Base-by-base conservation (phyloP, 768 basidiomycete genomes). In the Trametes gibbosa region DNA sequence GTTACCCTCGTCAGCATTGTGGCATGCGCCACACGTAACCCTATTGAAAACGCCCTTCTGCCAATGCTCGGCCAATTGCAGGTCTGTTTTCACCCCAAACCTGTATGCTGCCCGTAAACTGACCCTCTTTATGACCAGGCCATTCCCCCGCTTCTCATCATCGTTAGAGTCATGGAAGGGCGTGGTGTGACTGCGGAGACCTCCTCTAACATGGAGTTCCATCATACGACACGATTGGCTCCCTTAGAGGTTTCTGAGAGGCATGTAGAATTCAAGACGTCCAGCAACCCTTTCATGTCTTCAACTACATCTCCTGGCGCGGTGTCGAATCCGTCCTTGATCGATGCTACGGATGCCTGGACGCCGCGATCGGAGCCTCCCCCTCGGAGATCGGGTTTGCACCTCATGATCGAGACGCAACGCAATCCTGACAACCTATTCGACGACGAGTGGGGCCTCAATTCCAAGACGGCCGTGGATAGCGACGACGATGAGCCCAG, bases 41-140 rank as follows among this genome's bases (percentile, higher is more conserved):
- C 66, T 1, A 17, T 68, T 45, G 66, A 67, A 43, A 64, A 63
- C 35, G 66, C 64, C 2, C 46, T 69, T 2, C 59, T 69, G 8
- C 69, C 69, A 0, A 55, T 65, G 50, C 53, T 70, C 19, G 65
- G 69, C 1, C 69, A 70, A 49, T 25, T 69, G 16, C 69, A 68
- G 66, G 68, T 66, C 25, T 5, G 66, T 46, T 13, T 9, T 23
- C 5, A 8, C 21, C 16, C 12, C 25, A 34, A n/a, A 16, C 47
- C 17, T 4, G 1, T 0, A 40, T 21, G 4, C 16, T 34, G 1
- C 19, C n/a, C 2, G 13, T 13, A 42, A 21, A 23, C 23, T 42
- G 19, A 50, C 5, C 4, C 6, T 17, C 17, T 2, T 24, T 2
- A 12, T 9, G 8, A 6, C 0, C 42, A 68, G 67, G 63, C 63